A percentile compares a stretch with the other conserved stretches of the same genome.
These are phyloP conservation scores for Talaromyces ruber DNA, from an alignment of 495 filamentous ascomycete species.

Conservation along the genomic window DNA sequence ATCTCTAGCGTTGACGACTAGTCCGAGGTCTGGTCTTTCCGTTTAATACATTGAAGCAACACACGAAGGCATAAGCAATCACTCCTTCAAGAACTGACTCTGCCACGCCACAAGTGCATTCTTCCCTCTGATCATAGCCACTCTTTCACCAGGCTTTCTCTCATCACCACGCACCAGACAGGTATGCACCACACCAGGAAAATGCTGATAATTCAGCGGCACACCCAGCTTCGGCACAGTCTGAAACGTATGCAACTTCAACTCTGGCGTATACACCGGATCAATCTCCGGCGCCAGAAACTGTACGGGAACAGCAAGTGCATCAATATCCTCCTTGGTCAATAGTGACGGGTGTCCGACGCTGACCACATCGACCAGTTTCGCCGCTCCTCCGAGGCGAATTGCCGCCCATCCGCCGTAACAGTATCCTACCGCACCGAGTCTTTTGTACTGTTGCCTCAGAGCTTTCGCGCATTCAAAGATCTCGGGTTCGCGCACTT, in stretches of 20 bases:
- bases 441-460: slow-evolving; percentile 24
- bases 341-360: slow-evolving; percentile 45
- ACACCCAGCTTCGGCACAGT: slow-evolving; percentile 32
- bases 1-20: not conserved
- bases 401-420: slow-evolving; percentile 52
- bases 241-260: slow-evolving; percentile 38
- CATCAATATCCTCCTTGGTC: slow-evolving; percentile 41
- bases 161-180: slow-evolving; percentile 37
- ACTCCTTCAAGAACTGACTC: slow-evolving; percentile 2
- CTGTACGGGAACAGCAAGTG: slow-evolving; percentile 45
- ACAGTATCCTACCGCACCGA: slow-evolving; percentile 54
- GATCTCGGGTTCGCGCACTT: slow-evolving; percentile 44
- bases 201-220: slow-evolving; percentile 49
- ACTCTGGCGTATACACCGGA: slow-evolving; percentile 32
- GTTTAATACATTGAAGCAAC: not conserved
- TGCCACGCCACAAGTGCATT: slow-evolving; percentile 4
- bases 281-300: slow-evolving; percentile 52
- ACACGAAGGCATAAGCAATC: not conserved
- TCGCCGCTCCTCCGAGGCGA: slow-evolving; percentile 30
- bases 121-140: slow-evolving; percentile 4
- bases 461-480: slow-evolving; percentile 38
- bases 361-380: slow-evolving; percentile 48
- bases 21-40: not conserved
- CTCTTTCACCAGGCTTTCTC: not conserved
- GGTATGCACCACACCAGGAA: slow-evolving; percentile 44